These are phyloP conservation scores for Podila epicladia DNA, from an alignment of 192 early-diverging fungal genomes.

Conservation along the genomic window DNA sequence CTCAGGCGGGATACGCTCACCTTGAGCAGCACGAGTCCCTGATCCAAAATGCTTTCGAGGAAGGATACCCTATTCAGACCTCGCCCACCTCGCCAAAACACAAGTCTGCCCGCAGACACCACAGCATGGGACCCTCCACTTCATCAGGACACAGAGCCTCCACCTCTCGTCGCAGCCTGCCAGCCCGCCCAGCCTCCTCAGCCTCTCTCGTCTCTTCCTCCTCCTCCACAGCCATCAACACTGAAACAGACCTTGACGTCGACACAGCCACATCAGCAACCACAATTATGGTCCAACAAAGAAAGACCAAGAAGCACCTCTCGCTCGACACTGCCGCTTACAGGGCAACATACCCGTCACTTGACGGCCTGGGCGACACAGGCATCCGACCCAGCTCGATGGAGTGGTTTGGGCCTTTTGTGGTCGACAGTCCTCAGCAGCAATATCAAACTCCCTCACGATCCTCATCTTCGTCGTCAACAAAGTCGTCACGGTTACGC, in stretches of 20 bases:
- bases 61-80: conserved; percentile 19
- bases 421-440: background rate
- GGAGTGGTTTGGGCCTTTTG: conserved; percentile 17
- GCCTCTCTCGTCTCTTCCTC: background rate
- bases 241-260: background rate
- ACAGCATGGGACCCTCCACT: conserved; percentile 17
- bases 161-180: background rate
- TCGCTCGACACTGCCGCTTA: conserved; percentile 45
- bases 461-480: background rate
- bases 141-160: background rate
- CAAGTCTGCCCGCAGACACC: conserved; percentile 24
- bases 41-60: conserved; percentile 12
- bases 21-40: conserved; percentile 20
- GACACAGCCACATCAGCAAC: conserved; percentile 10
- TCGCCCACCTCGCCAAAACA: background rate
- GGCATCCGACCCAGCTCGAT: conserved; percentile 4
- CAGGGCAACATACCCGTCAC: conserved; percentile 35
- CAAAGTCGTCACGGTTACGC: background rate
- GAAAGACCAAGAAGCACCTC: conserved; percentile 8
- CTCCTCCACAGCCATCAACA: background rate
- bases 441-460: background rate
- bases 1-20: background rate
- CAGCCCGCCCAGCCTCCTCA: background rate
- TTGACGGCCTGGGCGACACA: conserved; percentile 41
- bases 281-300: conserved; percentile 1